Conservation (phyloP, 2,329 filamentous ascomycete genomes). For the Cladophialophora psammophila region DNA sequence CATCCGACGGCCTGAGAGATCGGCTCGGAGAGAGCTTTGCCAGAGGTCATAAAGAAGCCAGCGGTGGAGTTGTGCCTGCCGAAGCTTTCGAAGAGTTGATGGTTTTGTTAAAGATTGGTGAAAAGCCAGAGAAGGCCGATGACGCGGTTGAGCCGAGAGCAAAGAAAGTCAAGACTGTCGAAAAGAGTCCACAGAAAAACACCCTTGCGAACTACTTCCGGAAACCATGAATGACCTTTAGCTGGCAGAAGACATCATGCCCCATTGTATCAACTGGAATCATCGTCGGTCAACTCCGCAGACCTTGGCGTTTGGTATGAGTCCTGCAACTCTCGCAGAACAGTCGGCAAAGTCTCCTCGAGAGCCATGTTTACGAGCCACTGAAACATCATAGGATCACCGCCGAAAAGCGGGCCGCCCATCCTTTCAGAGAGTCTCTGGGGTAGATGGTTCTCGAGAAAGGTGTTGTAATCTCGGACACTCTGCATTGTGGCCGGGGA, state of each 20-base stretch:
- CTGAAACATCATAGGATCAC: conserved; percentile 5
- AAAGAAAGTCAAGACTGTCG: conserved; percentile 46
- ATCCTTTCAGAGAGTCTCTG: conserved; percentile 11
- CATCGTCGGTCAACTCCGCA: neutral
- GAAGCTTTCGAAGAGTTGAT: conserved; percentile 72
- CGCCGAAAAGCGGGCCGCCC: conserved; percentile 13
- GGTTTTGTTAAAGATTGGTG: conserved; percentile 64
- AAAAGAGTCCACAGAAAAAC: conserved; percentile 58
- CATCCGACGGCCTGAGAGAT: conserved; percentile 52
- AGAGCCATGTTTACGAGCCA: conserved; percentile 16
- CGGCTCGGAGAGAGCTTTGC: conserved; percentile 70
- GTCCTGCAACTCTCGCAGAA: conserved; percentile 4
- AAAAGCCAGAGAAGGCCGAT: conserved; percentile 55
- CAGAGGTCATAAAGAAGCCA: conserved; percentile 71
- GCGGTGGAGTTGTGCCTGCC: conserved; percentile 67
- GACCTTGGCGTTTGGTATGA: neutral
- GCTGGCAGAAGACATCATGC: neutral
- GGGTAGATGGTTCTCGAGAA: conserved; percentile 15
- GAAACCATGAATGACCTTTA: conserved; percentile 44
- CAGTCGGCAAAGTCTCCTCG: conserved; percentile 13
- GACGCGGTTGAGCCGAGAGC: conserved; percentile 44
- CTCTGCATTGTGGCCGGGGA: neutral
- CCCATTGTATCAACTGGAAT: neutral
- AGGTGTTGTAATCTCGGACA: conserved; percentile 14
- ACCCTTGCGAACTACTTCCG: conserved; percentile 64